Conservation (phyloP, 208 protist genomes). For the Spongospora subterranea region DNA sequence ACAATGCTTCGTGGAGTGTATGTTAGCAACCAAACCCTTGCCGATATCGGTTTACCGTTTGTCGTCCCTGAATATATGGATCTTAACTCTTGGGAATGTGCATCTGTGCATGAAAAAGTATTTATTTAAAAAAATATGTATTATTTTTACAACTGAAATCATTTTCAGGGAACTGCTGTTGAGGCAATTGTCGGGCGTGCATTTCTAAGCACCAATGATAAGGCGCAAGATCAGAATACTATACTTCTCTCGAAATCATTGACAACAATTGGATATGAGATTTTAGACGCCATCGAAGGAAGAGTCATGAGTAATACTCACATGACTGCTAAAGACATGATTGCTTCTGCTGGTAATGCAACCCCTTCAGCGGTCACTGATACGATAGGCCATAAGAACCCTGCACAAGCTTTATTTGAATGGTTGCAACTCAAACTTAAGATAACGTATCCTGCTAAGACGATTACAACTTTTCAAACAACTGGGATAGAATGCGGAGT, state of each 20-base stretch:
- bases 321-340: neutral
- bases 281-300: slow-evolving; percentile 51
- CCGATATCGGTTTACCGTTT: neutral
- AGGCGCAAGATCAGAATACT: neutral
- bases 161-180: slow-evolving; percentile 12
- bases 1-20: neutral
- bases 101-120: slow-evolving; percentile 46
- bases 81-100: neutral
- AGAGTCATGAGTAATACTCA: neutral
- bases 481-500: neutral
- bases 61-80: slow-evolving; percentile 26
- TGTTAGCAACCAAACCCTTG: slow-evolving; percentile 33
- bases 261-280: neutral
- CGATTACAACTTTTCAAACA: neutral
- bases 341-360: neutral
- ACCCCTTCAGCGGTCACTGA: neutral
- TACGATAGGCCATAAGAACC: slow-evolving; percentile 29
- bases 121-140: neutral
- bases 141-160: neutral
- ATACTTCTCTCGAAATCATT: neutral
- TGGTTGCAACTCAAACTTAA: neutral
- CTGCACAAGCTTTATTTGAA: slow-evolving; percentile 29
- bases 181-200: slow-evolving; percentile 19
- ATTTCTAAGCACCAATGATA: neutral
- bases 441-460: neutral